Evolutionary conservation across 352 stramenopile species (phyloP), one percentile per base, ranked within the genome.

Genomic region (Phytophthora ohioensis): DNA sequence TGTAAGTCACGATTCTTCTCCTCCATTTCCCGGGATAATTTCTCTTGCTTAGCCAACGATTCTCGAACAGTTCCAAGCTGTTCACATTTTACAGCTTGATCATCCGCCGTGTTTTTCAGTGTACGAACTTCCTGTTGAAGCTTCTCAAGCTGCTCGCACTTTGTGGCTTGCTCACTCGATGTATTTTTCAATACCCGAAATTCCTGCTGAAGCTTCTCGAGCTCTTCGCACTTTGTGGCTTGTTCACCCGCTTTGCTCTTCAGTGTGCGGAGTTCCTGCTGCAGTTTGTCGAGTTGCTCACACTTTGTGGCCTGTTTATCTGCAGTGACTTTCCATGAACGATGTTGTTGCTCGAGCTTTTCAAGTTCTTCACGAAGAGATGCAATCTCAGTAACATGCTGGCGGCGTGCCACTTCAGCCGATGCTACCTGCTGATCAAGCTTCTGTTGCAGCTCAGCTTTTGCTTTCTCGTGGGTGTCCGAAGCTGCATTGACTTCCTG

Each of bases 311-410:
- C 31, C 41, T 70, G 67, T 15, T 74, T 53, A 43, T 74, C 59
- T 4, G 48, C 45, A 4, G 60, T 66, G 21, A 1, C 41, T 57
- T 74, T 62, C 15, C 64, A 36, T 1, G 60, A 53, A 31, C 46
- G 67, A 62, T 65, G 54, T 11, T 74, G 59, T n/a, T 62, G 59
- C 39, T 69, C 67, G n/a, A 74, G 38, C 9, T 57, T 71, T 15
- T 66, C 54, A 15, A 71, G 45, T 45, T 76, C 57, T 0, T 76
- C 57, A 51, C 69, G 63, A 1, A 72, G 49, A 51, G 43, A 9
- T 66, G 49, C 57, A 31, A 65, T 2, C 5, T 69, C 69, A 13
- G 42, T 65, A n/a, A 12, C 11, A 36, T 72, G 57, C 12, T 72
- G 63, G 11, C 39, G 36, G 5, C 45, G 11, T 27, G 38, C 38